Base-by-base conservation (phyloP, 2,329 filamentous ascomycete species). In the Clonostachys chloroleuca region DNA sequence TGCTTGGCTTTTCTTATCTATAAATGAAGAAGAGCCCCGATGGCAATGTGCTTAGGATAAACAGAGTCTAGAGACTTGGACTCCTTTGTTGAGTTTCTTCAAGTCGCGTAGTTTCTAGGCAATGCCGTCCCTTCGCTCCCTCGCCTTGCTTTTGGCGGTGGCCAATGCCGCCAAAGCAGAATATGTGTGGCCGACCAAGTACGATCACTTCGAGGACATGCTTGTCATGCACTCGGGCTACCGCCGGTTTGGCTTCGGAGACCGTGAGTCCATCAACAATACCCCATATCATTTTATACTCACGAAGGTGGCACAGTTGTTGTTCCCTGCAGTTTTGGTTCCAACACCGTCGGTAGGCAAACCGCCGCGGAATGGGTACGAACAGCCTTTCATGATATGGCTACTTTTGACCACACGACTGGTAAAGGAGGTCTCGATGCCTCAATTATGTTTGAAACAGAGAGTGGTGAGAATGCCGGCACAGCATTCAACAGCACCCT, bases 311-410 rank as follows among this genome's bases (percentile, higher is more conserved):
- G 13, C 30, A n/a, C 17, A 47, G 46, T 40, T 13, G 40, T 44
- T 34, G 42, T 39, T 12, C 51, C 56, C 2, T 59, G 55, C 54
- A 48, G 50, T 8, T 52, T 53, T 9, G 52, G 57, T 14, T 45
- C 50, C 34, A 56, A 54, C 42, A 46, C 48, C 17, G 46, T 47
- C 9, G 59, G 59, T 20, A 54, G 53, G 30, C 55, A 58, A 14
- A 58, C 56, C 45, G 50, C 60, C 4, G 61, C 59, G 5, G 61
- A 64, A 52, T 64, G 60, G 61, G 53, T 64, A 36, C 56, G 61
- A 5, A 62, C 60, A 5, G 59, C 56, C 6, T 64, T 59, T 49
- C 61, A 64, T 44, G 61, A 64, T 48, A 56, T 58, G 24, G 54
- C 55, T 24, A 64, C 59, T 7, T 52, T 57, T 12, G 54, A 64